Base-by-base conservation (phyloP, 2,329 filamentous ascomycete species). In the Phoma sp. region DNA sequence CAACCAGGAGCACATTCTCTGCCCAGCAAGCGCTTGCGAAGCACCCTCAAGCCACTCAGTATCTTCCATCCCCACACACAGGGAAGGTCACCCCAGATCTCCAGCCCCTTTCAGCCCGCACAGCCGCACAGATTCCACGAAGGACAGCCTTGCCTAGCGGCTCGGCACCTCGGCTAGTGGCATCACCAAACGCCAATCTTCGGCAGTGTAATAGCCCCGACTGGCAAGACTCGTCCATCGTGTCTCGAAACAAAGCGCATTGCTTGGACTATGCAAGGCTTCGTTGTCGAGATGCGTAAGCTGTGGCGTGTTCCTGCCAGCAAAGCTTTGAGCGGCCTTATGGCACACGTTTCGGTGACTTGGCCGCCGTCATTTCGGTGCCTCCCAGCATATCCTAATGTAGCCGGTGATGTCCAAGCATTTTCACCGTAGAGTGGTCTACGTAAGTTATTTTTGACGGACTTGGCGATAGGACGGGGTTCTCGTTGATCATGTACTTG, bases 11-110 rank as follows among this genome's bases (percentile, higher is more conserved):
- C 15, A 17, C 4, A n/a, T 12, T 11, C 17, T 2, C 28, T 40
- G 53, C 30, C 30, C 47, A 56, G 42, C 20, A 21, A 47, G 28
- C 42, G 53, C 53, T 50, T 56, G 47, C 47, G 47, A 36, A 47
- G 47, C 47, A 29, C 21, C 18, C 9, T 12, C n/a, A 29, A 39
- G 29, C 45, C 51, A 45, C 17, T 33, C 33, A 29, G 14, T 23
- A 15, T 34, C 18, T 20, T 23, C 17, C 28, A 30, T 17, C 2
- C 17, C 17, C 30, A 37, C 30, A 2, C n/a, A 12, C 29, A 25
- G 17, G 7, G 14, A 11, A 39, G 4, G 11, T 23, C 15, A 4
- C 6, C 18, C 50, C 52, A 42, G 33, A 50, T 42, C 12, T 46
- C n/a, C 23, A 37, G n/a, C 40, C 23, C 28, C 18, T 42, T 11